Conservation (phyloP, 2,329 filamentous ascomycete genomes). For the Fusarium buxicola region DNA sequence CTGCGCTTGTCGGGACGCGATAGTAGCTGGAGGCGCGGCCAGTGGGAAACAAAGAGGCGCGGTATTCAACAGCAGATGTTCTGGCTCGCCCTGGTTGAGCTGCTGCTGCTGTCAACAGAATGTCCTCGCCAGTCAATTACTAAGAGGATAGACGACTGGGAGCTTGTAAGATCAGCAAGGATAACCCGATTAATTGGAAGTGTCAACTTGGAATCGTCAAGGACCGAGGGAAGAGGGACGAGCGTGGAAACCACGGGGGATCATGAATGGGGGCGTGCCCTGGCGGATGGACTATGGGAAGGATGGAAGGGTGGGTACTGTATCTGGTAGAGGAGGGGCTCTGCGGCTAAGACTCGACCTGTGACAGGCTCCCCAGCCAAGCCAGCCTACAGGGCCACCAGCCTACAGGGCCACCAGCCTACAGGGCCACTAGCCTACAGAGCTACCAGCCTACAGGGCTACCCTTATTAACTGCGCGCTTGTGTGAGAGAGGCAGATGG, state of each 20-base stretch:
- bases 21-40: conserved; percentile 41
- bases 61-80: conserved; percentile 5
- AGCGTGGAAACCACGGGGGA: conserved; percentile 19
- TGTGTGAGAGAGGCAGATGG: conserved; percentile 14
- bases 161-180: conserved; percentile 2
- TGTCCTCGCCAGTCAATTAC: neutral
- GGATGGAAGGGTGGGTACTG: conserved; percentile 33
- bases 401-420: too few species aligned
- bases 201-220: conserved; percentile 11
- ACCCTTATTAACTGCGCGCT: conserved; percentile 8
- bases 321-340: conserved; percentile 33
- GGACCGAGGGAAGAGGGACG: conserved; percentile 11
- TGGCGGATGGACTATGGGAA: conserved; percentile 28
- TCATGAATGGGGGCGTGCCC: conserved; percentile 30
- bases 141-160: neutral
- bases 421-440: too few species aligned
- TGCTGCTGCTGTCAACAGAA: neutral
- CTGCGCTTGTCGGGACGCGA: conserved; percentile 46
- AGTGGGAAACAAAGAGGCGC: conserved; percentile 38
- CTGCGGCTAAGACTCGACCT: conserved; percentile 41
- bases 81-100: neutral
- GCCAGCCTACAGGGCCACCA: conserved; percentile 15
- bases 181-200: neutral
- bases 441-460: too few species aligned
- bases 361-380: conserved; percentile 31